These are phyloP conservation scores for Dujonia santamariae DNA, from an alignment of 1,139 yeast genomes.

Conservation along the genomic window DNA sequence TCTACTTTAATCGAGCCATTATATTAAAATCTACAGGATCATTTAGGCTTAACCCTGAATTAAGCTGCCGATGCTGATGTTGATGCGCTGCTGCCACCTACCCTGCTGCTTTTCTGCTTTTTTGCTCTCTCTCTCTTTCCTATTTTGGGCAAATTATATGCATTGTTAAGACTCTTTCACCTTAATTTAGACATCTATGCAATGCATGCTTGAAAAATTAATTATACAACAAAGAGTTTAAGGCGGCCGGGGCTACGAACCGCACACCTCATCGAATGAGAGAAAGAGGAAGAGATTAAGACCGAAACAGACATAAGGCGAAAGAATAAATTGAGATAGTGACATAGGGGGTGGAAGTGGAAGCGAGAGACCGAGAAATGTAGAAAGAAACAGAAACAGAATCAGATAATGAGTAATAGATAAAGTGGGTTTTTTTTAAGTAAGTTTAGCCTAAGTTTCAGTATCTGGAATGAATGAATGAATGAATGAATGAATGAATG, in stretches of 20 bases:
- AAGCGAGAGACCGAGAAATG: no score
- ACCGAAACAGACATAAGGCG: background rate
- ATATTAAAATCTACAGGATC: no score
- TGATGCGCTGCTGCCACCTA: background rate
- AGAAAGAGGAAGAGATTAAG: background rate
- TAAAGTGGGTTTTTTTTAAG: no score
- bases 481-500: no score
- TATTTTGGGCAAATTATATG: constrained; percentile 3
- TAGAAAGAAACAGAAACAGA: no score
- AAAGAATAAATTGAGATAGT: background rate
- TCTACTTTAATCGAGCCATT: no score
- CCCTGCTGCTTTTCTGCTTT: background rate
- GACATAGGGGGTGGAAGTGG: background rate
- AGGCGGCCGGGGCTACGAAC: constrained; percentile 1
- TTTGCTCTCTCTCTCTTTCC: background rate
- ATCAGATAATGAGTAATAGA: no score
- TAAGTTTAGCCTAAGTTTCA: no score
- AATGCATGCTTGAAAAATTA: background rate
- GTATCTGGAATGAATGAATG: no score
- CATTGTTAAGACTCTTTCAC: background rate
- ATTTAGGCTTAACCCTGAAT: no score
- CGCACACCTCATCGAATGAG: background rate
- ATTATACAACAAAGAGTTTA: no score
- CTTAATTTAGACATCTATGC: background rate
- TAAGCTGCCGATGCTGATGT: no score